Evolutionary conservation across 352 stramenopile genomes (phyloP).

Genomic region (Globisporangium cystogenes): DNA sequence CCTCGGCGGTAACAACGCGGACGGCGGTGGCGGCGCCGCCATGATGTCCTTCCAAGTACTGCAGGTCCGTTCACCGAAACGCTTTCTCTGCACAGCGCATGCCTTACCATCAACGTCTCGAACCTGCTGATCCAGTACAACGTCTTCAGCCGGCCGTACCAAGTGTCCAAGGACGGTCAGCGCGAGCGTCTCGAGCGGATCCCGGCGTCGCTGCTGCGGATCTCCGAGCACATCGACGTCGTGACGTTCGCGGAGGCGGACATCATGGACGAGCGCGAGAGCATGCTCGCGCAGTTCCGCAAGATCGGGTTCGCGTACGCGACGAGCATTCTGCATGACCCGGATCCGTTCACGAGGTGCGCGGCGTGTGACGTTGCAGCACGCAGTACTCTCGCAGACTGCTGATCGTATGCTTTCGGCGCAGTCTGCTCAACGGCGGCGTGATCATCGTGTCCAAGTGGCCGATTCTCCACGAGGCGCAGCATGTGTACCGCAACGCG

Average conservation of each 20-base stretch:
- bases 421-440: conserved; percentile 67
- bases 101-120: no score
- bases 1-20: neutral
- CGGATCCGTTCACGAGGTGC: conserved; percentile 71
- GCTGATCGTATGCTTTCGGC: neutral
- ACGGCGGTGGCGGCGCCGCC: neutral
- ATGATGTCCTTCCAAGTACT: conserved; percentile 54
- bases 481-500: conserved; percentile 71
- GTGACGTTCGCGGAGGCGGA: conserved; percentile 78
- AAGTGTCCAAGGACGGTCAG: conserved; percentile 73
- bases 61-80: conserved; percentile 22
- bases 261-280: conserved; percentile 34
- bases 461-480: conserved; percentile 68
- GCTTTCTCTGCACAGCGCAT: neutral
- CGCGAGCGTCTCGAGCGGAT: conserved; percentile 55
- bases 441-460: conserved; percentile 81
- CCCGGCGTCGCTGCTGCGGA: conserved; percentile 33
- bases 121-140: no score
- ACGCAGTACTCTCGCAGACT: neutral
- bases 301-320: conserved; percentile 48
- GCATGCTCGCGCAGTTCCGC: conserved; percentile 60
- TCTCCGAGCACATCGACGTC: conserved; percentile 57
- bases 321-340: conserved; percentile 67
- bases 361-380: neutral
- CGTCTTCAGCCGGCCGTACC: conserved; percentile 61